These are phyloP conservation scores for Torulaspora indica DNA, from an alignment of 805 yeast species.

Conservation along the genomic window DNA sequence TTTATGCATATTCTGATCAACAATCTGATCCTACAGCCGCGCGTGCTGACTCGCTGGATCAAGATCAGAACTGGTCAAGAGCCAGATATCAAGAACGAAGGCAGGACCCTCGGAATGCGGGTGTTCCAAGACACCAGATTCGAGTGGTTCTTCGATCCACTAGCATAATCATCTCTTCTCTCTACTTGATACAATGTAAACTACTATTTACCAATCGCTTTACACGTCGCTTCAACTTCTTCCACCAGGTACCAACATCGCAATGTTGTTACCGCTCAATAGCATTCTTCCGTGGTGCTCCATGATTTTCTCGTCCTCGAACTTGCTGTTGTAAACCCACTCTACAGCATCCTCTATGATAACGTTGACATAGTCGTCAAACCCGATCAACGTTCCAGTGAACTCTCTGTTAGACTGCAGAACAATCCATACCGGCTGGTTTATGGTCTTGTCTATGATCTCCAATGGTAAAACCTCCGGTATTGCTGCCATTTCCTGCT, in stretches of 20 bases:
- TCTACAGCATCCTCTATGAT: slow-evolving; percentile 67
- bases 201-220: neutral
- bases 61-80: slow-evolving; percentile 36
- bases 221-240: no score
- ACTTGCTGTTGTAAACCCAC: slow-evolving; percentile 21
- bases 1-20: slow-evolving; percentile 41
- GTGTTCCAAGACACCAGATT: slow-evolving; percentile 47
- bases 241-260: slow-evolving; percentile 62
- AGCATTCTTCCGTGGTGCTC: slow-evolving; percentile 54
- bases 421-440: slow-evolving; percentile 70
- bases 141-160: slow-evolving; percentile 54
- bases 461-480: slow-evolving; percentile 61
- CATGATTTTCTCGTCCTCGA: slow-evolving; percentile 40
- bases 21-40: slow-evolving; percentile 37
- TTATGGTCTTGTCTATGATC: slow-evolving; percentile 81
- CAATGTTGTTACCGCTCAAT: slow-evolving; percentile 65
- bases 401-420: slow-evolving; percentile 60
- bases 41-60: slow-evolving; percentile 33
- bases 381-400: slow-evolving; percentile 83
- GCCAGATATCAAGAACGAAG: slow-evolving; percentile 39
- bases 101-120: slow-evolving; percentile 61
- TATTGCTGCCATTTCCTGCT: slow-evolving; percentile 14
- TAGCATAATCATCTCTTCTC: slow-evolving; percentile 28
- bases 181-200: neutral
- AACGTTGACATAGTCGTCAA: slow-evolving; percentile 92